Conservation (phyloP, 2,329 filamentous ascomycete species). For the Ophiostoma ulmi region DNA sequence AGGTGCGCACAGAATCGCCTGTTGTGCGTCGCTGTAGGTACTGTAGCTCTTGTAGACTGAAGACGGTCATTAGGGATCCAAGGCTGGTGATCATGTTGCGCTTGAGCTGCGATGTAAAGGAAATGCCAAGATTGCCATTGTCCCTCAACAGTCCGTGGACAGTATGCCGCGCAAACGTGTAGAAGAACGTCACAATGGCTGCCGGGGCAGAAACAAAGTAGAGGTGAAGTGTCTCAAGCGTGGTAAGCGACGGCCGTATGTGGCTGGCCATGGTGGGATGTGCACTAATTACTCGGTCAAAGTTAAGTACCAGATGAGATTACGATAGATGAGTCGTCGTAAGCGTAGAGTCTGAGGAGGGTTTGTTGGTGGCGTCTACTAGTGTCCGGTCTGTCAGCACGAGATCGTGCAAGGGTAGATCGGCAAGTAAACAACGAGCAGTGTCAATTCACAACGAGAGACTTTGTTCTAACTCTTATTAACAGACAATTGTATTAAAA, state of each 20-base stretch:
- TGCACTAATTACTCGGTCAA: too few species aligned
- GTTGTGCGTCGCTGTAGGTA: not conserved
- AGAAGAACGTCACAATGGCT: slow-evolving; percentile 14
- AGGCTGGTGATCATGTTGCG: not conserved
- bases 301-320: too few species aligned
- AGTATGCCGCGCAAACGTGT: slow-evolving; percentile 4
- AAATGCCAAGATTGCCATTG: not conserved
- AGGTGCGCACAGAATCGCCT: not conserved
- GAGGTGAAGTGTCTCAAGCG: slow-evolving; percentile 17
- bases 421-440: too few species aligned
- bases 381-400: too few species aligned
- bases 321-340: too few species aligned
- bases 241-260: not conserved
- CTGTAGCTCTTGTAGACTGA: not conserved
- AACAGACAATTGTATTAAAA: not conserved
- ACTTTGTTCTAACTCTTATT: too few species aligned
- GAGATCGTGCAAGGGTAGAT: too few species aligned
- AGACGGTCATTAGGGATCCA: not conserved
- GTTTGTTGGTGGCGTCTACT: too few species aligned
- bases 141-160: not conserved
- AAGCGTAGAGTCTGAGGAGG: too few species aligned
- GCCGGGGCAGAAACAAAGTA: slow-evolving; percentile 4
- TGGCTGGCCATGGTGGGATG: not conserved
- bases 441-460: too few species aligned
- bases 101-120: not conserved